Evolutionary conservation across 352 stramenopile genomes (phyloP).

Genomic region (Pythium pyrilobum): DNA sequence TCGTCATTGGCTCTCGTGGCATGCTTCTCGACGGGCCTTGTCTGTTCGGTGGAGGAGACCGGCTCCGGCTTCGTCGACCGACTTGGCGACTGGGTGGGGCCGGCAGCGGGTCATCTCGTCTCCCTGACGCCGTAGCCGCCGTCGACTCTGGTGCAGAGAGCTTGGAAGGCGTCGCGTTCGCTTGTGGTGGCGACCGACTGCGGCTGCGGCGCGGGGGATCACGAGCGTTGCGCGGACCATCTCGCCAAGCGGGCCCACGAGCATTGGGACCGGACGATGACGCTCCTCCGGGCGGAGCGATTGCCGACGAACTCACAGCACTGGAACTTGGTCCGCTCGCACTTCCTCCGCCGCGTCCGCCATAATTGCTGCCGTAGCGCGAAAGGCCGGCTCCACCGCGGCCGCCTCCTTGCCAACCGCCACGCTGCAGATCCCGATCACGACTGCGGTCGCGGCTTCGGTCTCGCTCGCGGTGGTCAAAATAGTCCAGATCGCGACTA

Average conservation of each 20-base stretch:
- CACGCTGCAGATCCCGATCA: background rate
- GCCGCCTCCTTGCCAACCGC: constrained; percentile 8
- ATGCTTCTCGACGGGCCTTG: background rate
- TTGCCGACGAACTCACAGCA: background rate
- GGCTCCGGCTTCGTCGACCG: constrained; percentile 4
- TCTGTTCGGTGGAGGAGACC: background rate
- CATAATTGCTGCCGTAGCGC: constrained; percentile 17
- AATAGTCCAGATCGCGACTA: constrained; percentile 18
- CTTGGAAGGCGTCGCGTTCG: background rate
- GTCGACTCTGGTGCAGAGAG: background rate
- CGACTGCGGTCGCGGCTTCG: constrained; percentile 4
- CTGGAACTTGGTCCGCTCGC: background rate
- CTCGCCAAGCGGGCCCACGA: constrained; percentile 8
- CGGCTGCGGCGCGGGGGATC: constrained; percentile 9
- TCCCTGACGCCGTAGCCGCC: background rate
- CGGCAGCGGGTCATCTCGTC: constrained; percentile 1
- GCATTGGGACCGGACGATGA: background rate
- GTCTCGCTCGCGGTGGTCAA: constrained; percentile 13
- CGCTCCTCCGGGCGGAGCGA: background rate
- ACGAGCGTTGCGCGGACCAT: constrained; percentile 7
- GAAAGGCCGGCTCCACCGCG: background rate
- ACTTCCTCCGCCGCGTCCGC: constrained; percentile 8
- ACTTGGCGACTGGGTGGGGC: background rate
- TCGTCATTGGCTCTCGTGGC: too few species aligned
- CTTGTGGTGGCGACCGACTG: constrained; percentile 11